Conservation (phyloP, 2,329 filamentous ascomycete genomes). For the Aschersonia sp. region DNA sequence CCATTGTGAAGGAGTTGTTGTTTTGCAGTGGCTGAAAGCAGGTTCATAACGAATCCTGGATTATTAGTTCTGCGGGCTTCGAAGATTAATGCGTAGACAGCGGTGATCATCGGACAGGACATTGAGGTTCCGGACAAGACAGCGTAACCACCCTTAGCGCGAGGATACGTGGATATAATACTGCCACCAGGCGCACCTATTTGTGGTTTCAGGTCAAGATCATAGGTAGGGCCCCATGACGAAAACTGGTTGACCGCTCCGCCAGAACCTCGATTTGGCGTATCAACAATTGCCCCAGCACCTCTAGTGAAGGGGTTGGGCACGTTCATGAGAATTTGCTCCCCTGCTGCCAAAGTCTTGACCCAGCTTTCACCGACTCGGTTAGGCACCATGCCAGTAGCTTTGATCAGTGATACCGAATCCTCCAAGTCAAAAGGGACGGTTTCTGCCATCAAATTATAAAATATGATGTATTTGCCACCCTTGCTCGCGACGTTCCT, state of each 20-base stretch:
- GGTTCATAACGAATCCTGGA: slow-evolving; percentile 25
- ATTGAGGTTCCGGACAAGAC: slow-evolving; percentile 32
- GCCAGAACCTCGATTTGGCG: neutral
- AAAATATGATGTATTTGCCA: slow-evolving; percentile 46
- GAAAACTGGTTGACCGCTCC: slow-evolving; percentile 5
- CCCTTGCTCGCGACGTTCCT: slow-evolving; percentile 21
- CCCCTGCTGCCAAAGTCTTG: slow-evolving; percentile 20
- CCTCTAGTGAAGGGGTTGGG: slow-evolving; percentile 8
- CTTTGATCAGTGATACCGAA: slow-evolving; percentile 18
- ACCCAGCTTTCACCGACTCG: slow-evolving; percentile 33
- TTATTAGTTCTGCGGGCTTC: slow-evolving; percentile 27
- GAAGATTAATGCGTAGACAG: slow-evolving; percentile 21
- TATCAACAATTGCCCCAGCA: neutral
- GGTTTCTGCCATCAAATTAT: slow-evolving; percentile 29
- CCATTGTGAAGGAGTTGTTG: slow-evolving; percentile 27
- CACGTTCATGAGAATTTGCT: slow-evolving; percentile 22
- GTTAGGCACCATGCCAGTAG: slow-evolving; percentile 9
- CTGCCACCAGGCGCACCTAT: slow-evolving; percentile 23
- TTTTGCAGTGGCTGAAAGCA: slow-evolving; percentile 24
- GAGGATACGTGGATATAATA: slow-evolving; percentile 30
- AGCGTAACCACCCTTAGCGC: slow-evolving; percentile 20
- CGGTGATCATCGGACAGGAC: slow-evolving; percentile 27
- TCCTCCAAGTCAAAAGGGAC: slow-evolving; percentile 5
- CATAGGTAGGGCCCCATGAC: slow-evolving; percentile 27
- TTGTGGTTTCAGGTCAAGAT: slow-evolving; percentile 24